phyloP scores from a whole-genome alignment of 2,329 filamentous ascomycete species.

The Bisporella sp. region DNA sequence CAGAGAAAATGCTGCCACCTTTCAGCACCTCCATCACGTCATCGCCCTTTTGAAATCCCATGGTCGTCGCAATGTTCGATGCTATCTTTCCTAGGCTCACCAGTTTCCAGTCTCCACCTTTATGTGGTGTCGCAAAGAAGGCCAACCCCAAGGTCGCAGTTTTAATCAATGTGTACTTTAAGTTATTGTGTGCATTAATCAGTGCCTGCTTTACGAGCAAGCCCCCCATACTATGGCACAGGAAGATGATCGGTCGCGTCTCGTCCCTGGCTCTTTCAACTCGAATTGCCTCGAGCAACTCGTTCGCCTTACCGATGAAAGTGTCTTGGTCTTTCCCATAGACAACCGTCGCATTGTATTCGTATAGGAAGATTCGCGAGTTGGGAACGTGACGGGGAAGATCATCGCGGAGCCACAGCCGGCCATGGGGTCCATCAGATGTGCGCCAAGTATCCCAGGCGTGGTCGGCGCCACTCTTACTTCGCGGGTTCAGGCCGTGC shows the following conservation, averaged over 20 bases:
- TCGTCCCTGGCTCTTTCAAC: conserved; percentile 10
- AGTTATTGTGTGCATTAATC: conserved; percentile 21
- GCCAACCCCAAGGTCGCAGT: conserved; percentile 15
- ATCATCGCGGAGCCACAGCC: conserved; percentile 23
- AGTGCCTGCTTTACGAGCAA: conserved; percentile 22
- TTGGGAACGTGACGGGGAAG: conserved; percentile 17
- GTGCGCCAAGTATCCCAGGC: conserved; percentile 24
- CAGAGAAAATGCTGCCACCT: conserved; percentile 14
- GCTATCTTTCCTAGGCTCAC: conserved; percentile 15
- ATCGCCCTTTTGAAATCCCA: conserved; percentile 12
- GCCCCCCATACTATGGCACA: conserved; percentile 15
- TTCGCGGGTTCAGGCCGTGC: conserved; percentile 20
- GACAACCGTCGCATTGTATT: conserved; percentile 18
- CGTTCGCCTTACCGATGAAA: conserved; percentile 20
- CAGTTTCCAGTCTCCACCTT: conserved; percentile 11
- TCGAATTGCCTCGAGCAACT: conserved; percentile 18
- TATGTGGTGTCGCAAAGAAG: conserved; percentile 25
- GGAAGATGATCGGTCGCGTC: conserved; percentile 10
- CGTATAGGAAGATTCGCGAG: conserved; percentile 22
- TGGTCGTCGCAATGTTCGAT: conserved; percentile 11
- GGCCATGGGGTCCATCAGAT: conserved; percentile 2
- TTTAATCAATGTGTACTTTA: conserved; percentile 15
- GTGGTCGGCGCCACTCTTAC: conserved; percentile 16
- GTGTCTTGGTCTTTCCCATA: conserved; percentile 14
- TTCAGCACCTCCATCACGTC: conserved; percentile 12